Conservation (phyloP, 139 green algal genomes). For the Zygnema circumcarinatum region DNA sequence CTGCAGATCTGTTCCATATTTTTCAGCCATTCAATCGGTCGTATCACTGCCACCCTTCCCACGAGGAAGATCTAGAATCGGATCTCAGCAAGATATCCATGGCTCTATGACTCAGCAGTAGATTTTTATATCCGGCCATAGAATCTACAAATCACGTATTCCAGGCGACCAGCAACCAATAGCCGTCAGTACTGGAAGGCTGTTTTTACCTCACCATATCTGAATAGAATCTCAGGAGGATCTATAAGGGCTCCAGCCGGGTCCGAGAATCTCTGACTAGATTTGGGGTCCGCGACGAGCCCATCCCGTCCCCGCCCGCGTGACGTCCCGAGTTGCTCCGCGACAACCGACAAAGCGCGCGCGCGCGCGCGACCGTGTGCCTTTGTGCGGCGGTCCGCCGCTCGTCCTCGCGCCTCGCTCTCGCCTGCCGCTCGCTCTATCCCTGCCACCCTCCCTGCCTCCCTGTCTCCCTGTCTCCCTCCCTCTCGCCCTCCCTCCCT, state of each 20-base stretch:
- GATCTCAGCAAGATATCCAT: no score
- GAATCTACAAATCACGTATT: not conserved
- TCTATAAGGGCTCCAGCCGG: not conserved
- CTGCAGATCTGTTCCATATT: no score
- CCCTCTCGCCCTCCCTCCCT: not conserved
- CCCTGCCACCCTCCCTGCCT: not conserved
- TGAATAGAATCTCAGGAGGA: constrained; percentile 3
- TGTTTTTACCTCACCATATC: not conserved
- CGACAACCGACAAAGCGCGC: not conserved
- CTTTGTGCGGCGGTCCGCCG: not conserved
- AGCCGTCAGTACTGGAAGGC: not conserved
- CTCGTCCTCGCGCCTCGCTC: not conserved
- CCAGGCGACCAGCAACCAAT: not conserved
- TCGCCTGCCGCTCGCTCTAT: not conserved
- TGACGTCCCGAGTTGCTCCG: not conserved
- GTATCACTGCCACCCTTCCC: no score
- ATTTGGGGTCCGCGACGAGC: not conserved
- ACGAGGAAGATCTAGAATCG: no score
- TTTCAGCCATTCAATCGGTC: no score
- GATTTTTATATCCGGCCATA: no score
- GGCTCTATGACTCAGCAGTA: no score
- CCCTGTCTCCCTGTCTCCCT: not conserved
- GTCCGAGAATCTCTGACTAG: not conserved
- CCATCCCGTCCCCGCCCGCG: not conserved
- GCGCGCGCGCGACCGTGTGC: no score